Evolutionary conservation across 805 yeast genomes (phyloP).

Genomic region (Phaffomyces opuntiae): DNA sequence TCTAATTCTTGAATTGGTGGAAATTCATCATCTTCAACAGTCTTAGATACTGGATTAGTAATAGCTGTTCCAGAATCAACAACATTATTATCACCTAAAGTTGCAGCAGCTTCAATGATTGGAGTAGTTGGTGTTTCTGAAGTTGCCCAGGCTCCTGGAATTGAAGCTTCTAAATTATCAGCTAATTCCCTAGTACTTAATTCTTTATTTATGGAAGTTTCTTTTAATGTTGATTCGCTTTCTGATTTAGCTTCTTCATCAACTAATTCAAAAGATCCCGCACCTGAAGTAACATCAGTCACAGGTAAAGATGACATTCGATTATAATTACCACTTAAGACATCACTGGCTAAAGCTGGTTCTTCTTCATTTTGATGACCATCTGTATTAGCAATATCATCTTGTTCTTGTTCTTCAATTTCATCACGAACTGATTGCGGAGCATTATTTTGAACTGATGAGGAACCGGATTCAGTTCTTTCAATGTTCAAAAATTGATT

Average conservation of each 20-base stretch:
- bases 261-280: slow-evolving; percentile 22
- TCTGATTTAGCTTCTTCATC: slow-evolving; percentile 15
- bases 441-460: slow-evolving; percentile 88
- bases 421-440: slow-evolving; percentile 80
- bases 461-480: slow-evolving; percentile 76
- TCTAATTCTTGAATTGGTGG: slow-evolving; percentile 57
- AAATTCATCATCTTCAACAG: slow-evolving; percentile 49
- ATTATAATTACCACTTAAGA: slow-evolving; percentile 3
- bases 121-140: slow-evolving; percentile 6
- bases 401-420: slow-evolving; percentile 24
- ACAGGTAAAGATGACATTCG: slow-evolving; percentile 11
- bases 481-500: slow-evolving; percentile 15
- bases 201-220: background rate
- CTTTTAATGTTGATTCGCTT: slow-evolving; percentile 8
- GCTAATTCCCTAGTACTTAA: slow-evolving; percentile 6
- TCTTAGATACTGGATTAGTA: slow-evolving; percentile 8
- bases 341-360: slow-evolving; percentile 26
- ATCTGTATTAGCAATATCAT: slow-evolving; percentile 17
- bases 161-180: slow-evolving; percentile 18
- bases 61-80: no score
- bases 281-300: slow-evolving; percentile 18
- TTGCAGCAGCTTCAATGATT: slow-evolving; percentile 12
- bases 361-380: slow-evolving; percentile 9
- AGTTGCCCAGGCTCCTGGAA: slow-evolving; percentile 25
- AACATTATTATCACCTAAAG: background rate